These are phyloP conservation scores for Taiozyma onychis DNA, from an alignment of 1,139 yeast species.

Conservation along the genomic window DNA sequence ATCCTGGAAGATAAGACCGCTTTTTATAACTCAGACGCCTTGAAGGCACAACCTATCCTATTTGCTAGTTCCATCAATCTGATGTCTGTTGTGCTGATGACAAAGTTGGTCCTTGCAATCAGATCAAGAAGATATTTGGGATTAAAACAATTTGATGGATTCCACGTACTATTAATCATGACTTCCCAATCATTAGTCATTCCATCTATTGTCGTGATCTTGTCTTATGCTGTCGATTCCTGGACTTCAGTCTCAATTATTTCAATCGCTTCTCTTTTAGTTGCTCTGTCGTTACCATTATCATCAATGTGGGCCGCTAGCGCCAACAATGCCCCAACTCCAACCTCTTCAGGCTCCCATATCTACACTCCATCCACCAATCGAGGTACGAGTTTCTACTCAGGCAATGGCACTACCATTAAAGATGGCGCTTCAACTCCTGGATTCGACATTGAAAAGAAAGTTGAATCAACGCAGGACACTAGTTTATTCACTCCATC, in stretches of 20 bases:
- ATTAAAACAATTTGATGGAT: slow-evolving; percentile 70
- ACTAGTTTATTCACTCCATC: slow-evolving; percentile 25
- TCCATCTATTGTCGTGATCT: slow-evolving; percentile 64
- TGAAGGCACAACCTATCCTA: slow-evolving; percentile 50
- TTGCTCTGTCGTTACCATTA: slow-evolving; percentile 68
- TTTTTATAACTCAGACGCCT: slow-evolving; percentile 28
- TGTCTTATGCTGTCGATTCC: slow-evolving; percentile 37
- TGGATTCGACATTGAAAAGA: slow-evolving; percentile 13
- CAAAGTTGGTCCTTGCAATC: slow-evolving; percentile 63
- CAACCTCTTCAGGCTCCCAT: slow-evolving; percentile 24
- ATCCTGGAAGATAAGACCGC: slow-evolving; percentile 23
- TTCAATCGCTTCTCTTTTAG: slow-evolving; percentile 38
- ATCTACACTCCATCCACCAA: slow-evolving; percentile 11
- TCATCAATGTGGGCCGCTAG: slow-evolving; percentile 84
- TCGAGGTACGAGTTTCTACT: slow-evolving; percentile 14
- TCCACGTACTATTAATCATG: slow-evolving; percentile 78
- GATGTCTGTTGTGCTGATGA: slow-evolving; percentile 51
- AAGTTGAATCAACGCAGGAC: slow-evolving; percentile 2
- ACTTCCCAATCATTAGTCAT: slow-evolving; percentile 74
- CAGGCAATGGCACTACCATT: slow-evolving; percentile 12
- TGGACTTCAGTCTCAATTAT: slow-evolving; percentile 28
- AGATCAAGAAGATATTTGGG: slow-evolving; percentile 72
- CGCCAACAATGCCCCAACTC: slow-evolving; percentile 39
- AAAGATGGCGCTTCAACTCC: slow-evolving; percentile 1
- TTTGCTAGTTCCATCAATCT: slow-evolving; percentile 65